Base-by-base conservation (phyloP, 805 yeast species). In the Saccharomycopsis schoenii region DNA sequence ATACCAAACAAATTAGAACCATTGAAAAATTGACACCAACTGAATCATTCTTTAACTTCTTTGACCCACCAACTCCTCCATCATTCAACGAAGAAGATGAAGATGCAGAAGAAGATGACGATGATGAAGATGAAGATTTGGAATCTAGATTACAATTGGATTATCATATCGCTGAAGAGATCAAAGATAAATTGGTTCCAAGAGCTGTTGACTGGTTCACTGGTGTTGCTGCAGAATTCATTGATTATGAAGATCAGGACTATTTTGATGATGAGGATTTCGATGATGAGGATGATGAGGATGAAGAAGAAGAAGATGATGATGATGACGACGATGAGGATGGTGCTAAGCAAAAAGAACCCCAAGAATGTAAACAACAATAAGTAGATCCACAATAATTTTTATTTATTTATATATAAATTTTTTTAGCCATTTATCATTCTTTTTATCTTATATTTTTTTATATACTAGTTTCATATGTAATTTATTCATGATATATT, bases 141-240 rank as follows among this genome's bases (percentile, higher is more conserved):
- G 97, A 91, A 73, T 86, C 83, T 61, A 83, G 89, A 71, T 80
- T 94, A 69, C 97, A 91, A 68, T 78, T 89, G 68, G 99, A 94
- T 76, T 94, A 94, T 77, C 94, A 91, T 71, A 80, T 94, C 65
- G 99, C 98, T 65, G 99, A 94, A 75, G 92, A 92, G 70, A 83
- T 94, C 72, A 94, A 94, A 78, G 98, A 94, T 74, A 88, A 94
- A 74, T 81, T 94, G 71, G 86, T 94, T 65, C 97, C 98, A 65
- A 85, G 97, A 71, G 98, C 98, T 58, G 82, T 94, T 69, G 98
- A 93, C 73, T 94, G 99, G 98, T 94, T 91, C 74, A 93, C 99
- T 10, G 99, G 99, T 56, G 90, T 90, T 66, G 99, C 99, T 25
- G 80, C 93, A 62, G 96, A 88, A 61, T 88, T 82, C 70, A 57